phyloP scores from a whole-genome alignment of 371 early-diverging fungal species.

The Amoeboaphelidium protococcarum region DNA sequence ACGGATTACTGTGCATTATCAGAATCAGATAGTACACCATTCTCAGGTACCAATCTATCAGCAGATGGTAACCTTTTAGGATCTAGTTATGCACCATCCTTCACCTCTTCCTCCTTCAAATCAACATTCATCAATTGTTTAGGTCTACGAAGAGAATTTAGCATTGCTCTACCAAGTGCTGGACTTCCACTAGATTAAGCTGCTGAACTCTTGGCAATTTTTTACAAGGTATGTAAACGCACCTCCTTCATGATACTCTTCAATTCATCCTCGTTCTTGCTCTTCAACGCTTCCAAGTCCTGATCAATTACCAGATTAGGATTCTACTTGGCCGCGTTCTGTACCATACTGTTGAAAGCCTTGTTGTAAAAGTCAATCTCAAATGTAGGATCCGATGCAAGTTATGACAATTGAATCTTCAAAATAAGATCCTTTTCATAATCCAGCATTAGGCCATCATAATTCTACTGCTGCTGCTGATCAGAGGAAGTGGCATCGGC shows the following conservation, averaged over 20 bases:
- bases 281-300: background rate
- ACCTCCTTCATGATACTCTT: background rate
- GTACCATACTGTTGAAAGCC: background rate
- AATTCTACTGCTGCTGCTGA: background rate
- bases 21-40: too few relatives aligned
- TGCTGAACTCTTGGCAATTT: too few relatives aligned
- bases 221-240: too few relatives aligned
- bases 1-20: too few relatives aligned
- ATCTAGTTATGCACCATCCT: too few relatives aligned
- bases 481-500: too few relatives aligned
- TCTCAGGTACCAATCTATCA: too few relatives aligned
- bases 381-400: background rate
- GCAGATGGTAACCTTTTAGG: too few relatives aligned
- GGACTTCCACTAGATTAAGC: background rate
- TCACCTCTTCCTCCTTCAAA: too few relatives aligned
- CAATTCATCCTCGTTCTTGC: background rate
- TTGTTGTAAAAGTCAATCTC: background rate
- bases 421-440: background rate
- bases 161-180: background rate
- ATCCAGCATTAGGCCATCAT: background rate
- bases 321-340: background rate
- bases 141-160: too few relatives aligned
- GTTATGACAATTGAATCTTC: background rate
- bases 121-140: too few relatives aligned
- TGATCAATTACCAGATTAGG: background rate